phyloP scores from a whole-genome alignment of 257 asterid genomes.

The Solanum chmielewskii region DNA sequence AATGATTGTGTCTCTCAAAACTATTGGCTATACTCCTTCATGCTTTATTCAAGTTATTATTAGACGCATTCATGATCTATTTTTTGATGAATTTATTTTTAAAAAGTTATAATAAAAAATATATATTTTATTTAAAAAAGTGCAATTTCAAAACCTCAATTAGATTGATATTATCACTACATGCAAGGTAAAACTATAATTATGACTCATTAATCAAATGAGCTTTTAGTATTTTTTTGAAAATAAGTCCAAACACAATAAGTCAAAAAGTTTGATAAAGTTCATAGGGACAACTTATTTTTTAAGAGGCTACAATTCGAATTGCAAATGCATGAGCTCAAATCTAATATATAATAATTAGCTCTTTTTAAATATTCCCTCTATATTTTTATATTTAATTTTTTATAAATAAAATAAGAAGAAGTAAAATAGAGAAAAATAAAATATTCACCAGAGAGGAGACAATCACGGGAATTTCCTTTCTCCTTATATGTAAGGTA shows the following conservation, averaged over 20 bases:
- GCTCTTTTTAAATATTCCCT: background rate
- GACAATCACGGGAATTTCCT: background rate
- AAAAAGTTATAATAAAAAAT: background rate
- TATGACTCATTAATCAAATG: background rate
- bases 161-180: background rate
- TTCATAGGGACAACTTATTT: background rate
- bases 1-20: slow-evolving; percentile 2
- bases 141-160: background rate
- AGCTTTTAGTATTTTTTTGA: background rate
- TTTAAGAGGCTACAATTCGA: background rate
- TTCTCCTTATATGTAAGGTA: background rate
- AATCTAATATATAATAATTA: background rate
- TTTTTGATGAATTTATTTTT: no score
- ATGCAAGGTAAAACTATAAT: background rate
- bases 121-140: no score
- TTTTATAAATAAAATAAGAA: background rate
- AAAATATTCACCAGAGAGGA: background rate
- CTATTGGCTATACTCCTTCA: background rate
- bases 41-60: background rate
- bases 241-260: background rate
- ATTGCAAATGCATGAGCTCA: background rate
- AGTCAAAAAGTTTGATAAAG: background rate
- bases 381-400: background rate
- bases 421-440: background rate
- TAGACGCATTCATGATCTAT: no score